phyloP scores from a whole-genome alignment of 495 filamentous ascomycete genomes.

The Aspergillus sclerotiicarbonarius region DNA sequence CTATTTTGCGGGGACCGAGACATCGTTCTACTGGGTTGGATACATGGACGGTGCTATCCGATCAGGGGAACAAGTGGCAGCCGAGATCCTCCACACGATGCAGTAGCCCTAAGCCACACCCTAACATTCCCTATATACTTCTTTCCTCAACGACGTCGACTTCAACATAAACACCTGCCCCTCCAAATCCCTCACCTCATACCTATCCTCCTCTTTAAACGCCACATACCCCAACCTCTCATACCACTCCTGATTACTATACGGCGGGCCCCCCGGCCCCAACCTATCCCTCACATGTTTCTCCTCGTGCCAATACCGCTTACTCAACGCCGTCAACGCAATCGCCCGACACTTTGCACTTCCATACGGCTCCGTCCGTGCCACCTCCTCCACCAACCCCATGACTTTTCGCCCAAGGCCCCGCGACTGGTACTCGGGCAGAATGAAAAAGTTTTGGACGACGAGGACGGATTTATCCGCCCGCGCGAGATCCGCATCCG shows the following conservation, averaged over 20 bases:
- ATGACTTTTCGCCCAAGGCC: constrained; percentile 22
- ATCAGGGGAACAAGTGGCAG: constrained; percentile 17
- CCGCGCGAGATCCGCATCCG: constrained; percentile 15
- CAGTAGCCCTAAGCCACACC: too few species aligned
- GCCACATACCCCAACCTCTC: constrained; percentile 25
- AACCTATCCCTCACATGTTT: constrained; percentile 18
- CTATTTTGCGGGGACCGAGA: constrained; percentile 46
- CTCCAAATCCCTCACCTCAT: too few species aligned
- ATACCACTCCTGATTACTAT: constrained; percentile 30
- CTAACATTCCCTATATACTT: too few species aligned
- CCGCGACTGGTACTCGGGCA: constrained; percentile 19
- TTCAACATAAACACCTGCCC: too few species aligned
- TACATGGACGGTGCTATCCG: constrained; percentile 46
- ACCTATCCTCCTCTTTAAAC: constrained; percentile 24
- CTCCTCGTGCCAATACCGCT: constrained; percentile 23
- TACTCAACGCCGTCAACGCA: constrained; percentile 22
- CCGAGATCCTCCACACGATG: too few species aligned
- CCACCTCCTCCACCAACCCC: constrained; percentile 18
- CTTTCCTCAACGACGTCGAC: too few species aligned
- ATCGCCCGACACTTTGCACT: constrained; percentile 21
- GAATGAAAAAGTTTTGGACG: constrained; percentile 25
- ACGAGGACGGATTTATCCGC: constrained; percentile 19
- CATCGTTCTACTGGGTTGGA: constrained; percentile 36
- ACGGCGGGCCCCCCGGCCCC: constrained; percentile 6
- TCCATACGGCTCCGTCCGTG: background rate